Evolutionary conservation across 148 eudicot species (phyloP), one percentile per base, ranked within the genome.

Genomic region (Drosera capensis): DNA sequence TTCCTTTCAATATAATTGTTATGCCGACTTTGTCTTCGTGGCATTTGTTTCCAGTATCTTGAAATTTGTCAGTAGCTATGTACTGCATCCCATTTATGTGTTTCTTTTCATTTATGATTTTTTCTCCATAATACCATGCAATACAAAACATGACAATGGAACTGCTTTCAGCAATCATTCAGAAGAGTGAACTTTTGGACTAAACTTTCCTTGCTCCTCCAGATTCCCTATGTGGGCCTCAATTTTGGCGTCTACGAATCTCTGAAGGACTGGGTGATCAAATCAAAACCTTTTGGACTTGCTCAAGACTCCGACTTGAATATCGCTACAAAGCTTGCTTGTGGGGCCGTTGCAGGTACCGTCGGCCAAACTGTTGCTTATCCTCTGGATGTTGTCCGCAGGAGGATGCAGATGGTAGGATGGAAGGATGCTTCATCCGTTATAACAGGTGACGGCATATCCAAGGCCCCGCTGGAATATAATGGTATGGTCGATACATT

Each of bases 381-480:
- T 65, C 96, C 96, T 29, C 78, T 87, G 20, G 96, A 87, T 60
- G 96, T 87, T 36, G 59, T 87, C 34, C 90, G 96, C 30, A 62
- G 94, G 46, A 82, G 94, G 52, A 87, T 87, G 96, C 94, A 87
- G 64, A 87, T 87, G 96, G 90, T 72, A 40, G 94, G 96, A 21
- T 87, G 94, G 96, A 82, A 58, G 54, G 57, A 77, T 49, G 96
- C 94, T 55, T 65, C 86, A 0, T 72, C 90, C 18, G 62, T 82
- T 20, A 64, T 82, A 42, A 65, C 85, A 18, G 96, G 96, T 46
- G 94, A 78, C 48, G 93, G 84, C 5, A 68, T 68, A 54, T 59
- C 62, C 57, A 82, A 72, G 49, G 79, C 71, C 20, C 56, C 79
- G 3, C 69, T 87, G 29, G 78, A 82, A 58, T 87, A 87, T 49